Conservation (phyloP, 805 yeast genomes). For the Candida ipomoeae region DNA sequence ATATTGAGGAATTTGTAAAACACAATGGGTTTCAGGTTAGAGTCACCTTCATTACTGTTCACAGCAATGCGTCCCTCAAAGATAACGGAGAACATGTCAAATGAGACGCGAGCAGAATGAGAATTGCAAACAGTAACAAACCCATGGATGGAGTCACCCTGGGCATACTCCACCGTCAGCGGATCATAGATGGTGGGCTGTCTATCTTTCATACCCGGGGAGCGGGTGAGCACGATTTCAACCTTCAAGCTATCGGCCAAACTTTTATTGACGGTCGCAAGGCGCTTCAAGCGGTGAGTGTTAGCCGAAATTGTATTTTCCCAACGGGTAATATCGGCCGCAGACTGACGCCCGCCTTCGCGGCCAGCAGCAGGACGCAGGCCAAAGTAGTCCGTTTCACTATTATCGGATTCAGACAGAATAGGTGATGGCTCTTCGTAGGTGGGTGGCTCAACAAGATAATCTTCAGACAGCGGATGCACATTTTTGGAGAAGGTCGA, state of each 20-base stretch:
- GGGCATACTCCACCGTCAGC: conserved; percentile 20
- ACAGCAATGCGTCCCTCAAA: conserved; percentile 27
- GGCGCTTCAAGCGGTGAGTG: conserved; percentile 23
- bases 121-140: conserved; percentile 21
- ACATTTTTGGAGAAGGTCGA: conserved; percentile 35
- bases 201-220: conserved; percentile 17
- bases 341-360: neutral
- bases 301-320: conserved; percentile 33
- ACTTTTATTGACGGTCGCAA: conserved; percentile 14
- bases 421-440: conserved; percentile 28
- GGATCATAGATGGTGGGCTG: conserved; percentile 22
- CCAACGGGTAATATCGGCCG: conserved; percentile 16
- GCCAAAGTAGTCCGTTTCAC: conserved; percentile 9
- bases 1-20: conserved; percentile 28
- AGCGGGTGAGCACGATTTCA: conserved; percentile 18
- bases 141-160: conserved; percentile 27
- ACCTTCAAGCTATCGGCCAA: conserved; percentile 19
- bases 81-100: conserved; percentile 27
- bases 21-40: conserved; percentile 20
- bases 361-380: neutral
- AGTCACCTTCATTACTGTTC: conserved; percentile 14
- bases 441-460: conserved; percentile 30
- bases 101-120: conserved; percentile 18
- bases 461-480: conserved; percentile 28
- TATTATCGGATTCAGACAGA: conserved; percentile 3